Conservation (phyloP, 768 basidiomycete genomes). For the Mycena metata region DNA sequence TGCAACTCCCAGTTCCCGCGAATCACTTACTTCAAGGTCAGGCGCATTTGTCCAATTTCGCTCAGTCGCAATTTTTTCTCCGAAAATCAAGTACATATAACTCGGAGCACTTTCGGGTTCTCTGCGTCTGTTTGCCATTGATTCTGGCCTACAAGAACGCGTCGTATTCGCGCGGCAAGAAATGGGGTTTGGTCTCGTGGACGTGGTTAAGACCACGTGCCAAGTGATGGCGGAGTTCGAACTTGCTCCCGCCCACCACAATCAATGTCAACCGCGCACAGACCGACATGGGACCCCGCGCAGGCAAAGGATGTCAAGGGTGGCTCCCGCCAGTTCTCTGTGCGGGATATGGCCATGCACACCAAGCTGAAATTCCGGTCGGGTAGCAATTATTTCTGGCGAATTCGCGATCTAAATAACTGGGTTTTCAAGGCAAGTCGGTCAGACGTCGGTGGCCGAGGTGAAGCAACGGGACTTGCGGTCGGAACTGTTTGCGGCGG, state of each 20-base stretch:
- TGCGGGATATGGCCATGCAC: slow-evolving; percentile 93
- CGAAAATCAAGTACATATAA: no score
- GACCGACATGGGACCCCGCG: slow-evolving; percentile 98
- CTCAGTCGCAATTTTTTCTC: no score
- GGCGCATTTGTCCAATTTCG: no score
- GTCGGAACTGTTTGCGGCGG: slow-evolving; percentile 86
- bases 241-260: slow-evolving; percentile 43
- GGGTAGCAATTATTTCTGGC: slow-evolving; percentile 35
- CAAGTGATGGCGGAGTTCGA: slow-evolving; percentile 8
- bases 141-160: neutral
- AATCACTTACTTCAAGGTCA: no score
- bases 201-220: slow-evolving; percentile 17
- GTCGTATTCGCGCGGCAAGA: slow-evolving; percentile 4
- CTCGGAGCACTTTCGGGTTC: no score
- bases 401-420: slow-evolving; percentile 7
- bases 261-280: slow-evolving; percentile 89
- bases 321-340: slow-evolving; percentile 92
- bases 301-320: slow-evolving; percentile 94
- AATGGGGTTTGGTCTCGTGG: slow-evolving; percentile 20
- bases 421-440: slow-evolving; percentile 75
- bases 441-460: slow-evolving; percentile 87
- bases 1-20: no score
- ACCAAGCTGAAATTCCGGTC: slow-evolving; percentile 99
- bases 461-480: slow-evolving; percentile 85
- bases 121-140: no score